Percentiles rank a stretch among this genome's conserved stretches.
Evolutionary conservation across 2,329 filamentous ascomycete species (phyloP).

Genomic region (Xylaria digitata): DNA sequence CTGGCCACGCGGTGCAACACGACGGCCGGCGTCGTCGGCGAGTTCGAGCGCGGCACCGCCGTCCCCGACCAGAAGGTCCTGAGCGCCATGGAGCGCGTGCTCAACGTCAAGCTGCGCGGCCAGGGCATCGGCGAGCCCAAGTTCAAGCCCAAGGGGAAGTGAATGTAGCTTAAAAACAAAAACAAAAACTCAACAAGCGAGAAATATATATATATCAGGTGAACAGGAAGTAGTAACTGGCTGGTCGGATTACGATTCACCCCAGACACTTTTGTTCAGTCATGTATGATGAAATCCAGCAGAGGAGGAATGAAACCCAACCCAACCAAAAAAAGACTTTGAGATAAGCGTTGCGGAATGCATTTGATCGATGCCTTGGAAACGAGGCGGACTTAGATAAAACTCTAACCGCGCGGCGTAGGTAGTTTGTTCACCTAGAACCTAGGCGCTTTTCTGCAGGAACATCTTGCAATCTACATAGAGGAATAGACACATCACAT

Average conservation of each 20-base stretch:
- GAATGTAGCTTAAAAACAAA: no score
- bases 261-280: constrained; percentile 4
- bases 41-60: constrained; percentile 85
- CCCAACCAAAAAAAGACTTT: constrained; percentile 1
- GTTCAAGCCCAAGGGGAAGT: constrained; percentile 79
- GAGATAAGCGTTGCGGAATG: constrained; percentile 11
- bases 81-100: constrained; percentile 79
- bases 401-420: constrained; percentile 26
- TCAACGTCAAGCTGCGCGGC: constrained; percentile 90
- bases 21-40: constrained; percentile 80
- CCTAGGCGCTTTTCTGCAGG: not conserved
- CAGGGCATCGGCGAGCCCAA: constrained; percentile 85
- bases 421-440: constrained; percentile 8
- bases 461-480: constrained; percentile 23
- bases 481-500: constrained; percentile 37
- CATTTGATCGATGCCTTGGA: constrained; percentile 14
- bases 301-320: not conserved
- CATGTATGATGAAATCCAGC: constrained; percentile 23
- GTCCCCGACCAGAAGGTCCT: constrained; percentile 87
- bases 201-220: not conserved
- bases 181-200: no score
- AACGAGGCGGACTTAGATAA: constrained; percentile 17
- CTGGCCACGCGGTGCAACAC: constrained; percentile 90
- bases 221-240: not conserved
- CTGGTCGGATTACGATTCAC: not conserved